Evolutionary conservation across 1,284 basidiomycete genomes (phyloP).

Genomic region (Malassezia vespertilionis): DNA sequence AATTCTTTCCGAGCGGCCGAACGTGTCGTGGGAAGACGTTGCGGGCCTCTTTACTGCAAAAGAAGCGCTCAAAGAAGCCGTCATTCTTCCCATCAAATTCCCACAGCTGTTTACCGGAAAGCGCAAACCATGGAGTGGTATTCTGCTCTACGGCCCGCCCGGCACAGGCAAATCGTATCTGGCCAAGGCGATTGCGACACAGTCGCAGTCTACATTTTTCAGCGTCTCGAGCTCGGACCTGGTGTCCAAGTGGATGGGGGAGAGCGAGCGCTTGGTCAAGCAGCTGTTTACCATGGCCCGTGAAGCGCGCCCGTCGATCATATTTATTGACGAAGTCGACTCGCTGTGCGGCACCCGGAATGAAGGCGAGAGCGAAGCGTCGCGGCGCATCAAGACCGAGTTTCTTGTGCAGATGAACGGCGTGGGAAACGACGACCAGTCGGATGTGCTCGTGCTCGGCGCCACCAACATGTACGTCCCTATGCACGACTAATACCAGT

Average conservation of each 20-base stretch:
- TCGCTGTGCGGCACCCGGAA: slow-evolving; percentile 87
- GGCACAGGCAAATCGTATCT: slow-evolving; percentile 58
- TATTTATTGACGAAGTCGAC: slow-evolving; percentile 98
- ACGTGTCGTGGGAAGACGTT: slow-evolving; percentile 96
- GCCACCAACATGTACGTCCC: slow-evolving; percentile 99
- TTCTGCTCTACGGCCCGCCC: slow-evolving; percentile 73
- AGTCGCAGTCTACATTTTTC: slow-evolving; percentile 95
- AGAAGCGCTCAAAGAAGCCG: slow-evolving; percentile 91
- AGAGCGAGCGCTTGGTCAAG: slow-evolving; percentile 84
- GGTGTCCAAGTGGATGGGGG: slow-evolving; percentile 98
- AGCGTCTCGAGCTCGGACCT: slow-evolving; percentile 88
- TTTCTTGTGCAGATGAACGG: slow-evolving; percentile 96
- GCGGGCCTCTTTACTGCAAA: slow-evolving; percentile 89
- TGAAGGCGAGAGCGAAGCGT: slow-evolving; percentile 91
- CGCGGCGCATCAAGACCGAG: slow-evolving; percentile 92
- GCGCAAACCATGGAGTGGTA: slow-evolving; percentile 90
- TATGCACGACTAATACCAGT: no score
- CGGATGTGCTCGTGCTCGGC: slow-evolving; percentile 88
- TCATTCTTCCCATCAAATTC: slow-evolving; percentile 97
- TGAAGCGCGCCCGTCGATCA: slow-evolving; percentile 91
- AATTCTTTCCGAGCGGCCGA: slow-evolving; percentile 85
- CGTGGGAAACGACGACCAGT: slow-evolving; percentile 79
- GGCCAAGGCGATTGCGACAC: slow-evolving; percentile 95
- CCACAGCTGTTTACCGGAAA: slow-evolving; percentile 97
- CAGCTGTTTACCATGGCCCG: slow-evolving; percentile 93